Percentiles rank a stretch among this genome's conserved stretches.
These are phyloP conservation scores for Coix lacrymajobi DNA, from an alignment of 176 grass and related monocot species.

Conservation along the genomic window DNA sequence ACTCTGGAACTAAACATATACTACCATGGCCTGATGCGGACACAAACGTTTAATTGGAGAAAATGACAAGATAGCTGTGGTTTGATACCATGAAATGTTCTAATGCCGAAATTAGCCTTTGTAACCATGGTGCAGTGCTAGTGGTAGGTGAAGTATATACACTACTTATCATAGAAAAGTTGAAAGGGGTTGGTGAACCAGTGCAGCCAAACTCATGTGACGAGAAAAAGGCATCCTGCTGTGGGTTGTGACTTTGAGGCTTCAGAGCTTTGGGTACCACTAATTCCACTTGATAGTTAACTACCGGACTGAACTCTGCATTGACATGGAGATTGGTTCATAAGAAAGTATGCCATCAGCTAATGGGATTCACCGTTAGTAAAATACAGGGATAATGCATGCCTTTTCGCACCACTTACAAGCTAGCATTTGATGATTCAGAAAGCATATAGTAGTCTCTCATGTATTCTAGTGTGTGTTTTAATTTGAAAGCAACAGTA, in stretches of 20 bases:
- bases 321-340: not conserved
- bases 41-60: not conserved
- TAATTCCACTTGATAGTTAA: not conserved
- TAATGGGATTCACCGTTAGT: not conserved
- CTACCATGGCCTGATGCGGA: not conserved
- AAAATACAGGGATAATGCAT: not conserved
- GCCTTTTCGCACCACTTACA: too few relatives aligned
- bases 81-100: not conserved
- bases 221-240: not conserved
- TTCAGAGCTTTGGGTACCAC: not conserved
- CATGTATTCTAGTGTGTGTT: not conserved
- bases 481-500: not conserved
- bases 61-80: not conserved
- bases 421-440: not conserved
- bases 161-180: not conserved
- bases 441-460: not conserved
- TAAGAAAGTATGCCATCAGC: not conserved
- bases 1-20: not conserved
- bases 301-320: not conserved
- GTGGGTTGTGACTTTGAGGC: not conserved
- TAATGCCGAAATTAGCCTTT: not conserved
- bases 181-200: not conserved
- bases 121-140: not conserved
- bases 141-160: not conserved
- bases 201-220: slow-evolving; percentile 1